A percentile compares a stretch with the other conserved stretches of the same genome.
Conservation (phyloP, 306 rosid species). For the Datisca glomerata region DNA sequence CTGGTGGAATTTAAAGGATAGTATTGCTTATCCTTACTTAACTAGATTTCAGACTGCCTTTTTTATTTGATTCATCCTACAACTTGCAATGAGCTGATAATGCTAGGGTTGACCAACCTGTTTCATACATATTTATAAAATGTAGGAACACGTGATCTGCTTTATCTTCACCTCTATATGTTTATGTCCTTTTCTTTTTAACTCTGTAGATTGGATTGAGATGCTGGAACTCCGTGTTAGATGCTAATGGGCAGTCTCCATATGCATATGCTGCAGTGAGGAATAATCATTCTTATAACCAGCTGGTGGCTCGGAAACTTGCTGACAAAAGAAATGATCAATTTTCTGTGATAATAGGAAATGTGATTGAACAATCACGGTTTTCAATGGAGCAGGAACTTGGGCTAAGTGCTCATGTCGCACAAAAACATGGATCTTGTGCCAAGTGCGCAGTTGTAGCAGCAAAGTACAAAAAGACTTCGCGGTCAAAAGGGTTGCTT, state of each 20-base stretch:
- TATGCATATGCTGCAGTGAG: conserved; percentile 61
- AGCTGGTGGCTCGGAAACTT: conserved; percentile 53
- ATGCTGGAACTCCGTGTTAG: conserved; percentile 69
- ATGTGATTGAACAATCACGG: conserved; percentile 27
- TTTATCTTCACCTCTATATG: not conserved
- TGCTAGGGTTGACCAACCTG: no score
- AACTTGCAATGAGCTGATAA: no score
- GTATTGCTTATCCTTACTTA: no score
- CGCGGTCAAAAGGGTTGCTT: conserved; percentile 51
- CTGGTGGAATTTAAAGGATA: no score
- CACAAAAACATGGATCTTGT: conserved; percentile 42
- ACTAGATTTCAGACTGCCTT: no score
- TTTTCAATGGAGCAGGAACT: conserved; percentile 20
- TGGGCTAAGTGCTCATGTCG: conserved; percentile 13
- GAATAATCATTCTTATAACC: conserved; percentile 54
- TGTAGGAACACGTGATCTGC: no score
- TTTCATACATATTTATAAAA: no score
- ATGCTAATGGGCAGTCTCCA: conserved; percentile 65
- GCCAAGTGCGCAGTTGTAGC: conserved; percentile 49
- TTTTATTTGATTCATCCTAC: no score
- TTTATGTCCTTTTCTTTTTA: conserved; percentile 4
- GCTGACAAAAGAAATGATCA: conserved; percentile 45
- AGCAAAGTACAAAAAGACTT: conserved; percentile 27
- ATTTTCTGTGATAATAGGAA: conserved; percentile 44
- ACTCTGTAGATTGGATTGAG: conserved; percentile 57